Evolutionary conservation across 1,284 basidiomycete genomes (phyloP).

Genomic region (Cutaneotrichosporon cutaneum): DNA sequence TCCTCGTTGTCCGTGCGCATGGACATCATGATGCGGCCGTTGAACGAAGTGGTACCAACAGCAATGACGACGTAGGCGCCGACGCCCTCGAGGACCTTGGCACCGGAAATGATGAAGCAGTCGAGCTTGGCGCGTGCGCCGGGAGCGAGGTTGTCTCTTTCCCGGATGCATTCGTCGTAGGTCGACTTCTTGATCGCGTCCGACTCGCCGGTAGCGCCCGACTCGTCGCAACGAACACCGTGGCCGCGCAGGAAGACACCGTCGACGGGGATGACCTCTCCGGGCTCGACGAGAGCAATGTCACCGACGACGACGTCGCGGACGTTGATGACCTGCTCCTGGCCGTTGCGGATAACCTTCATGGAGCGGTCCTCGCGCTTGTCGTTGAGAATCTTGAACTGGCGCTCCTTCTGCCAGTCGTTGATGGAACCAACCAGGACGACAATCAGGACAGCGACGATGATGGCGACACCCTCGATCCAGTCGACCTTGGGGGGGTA

Average conservation of each 20-base stretch:
- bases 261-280: conserved; percentile 93
- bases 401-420: conserved; percentile 91
- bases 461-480: conserved; percentile 98
- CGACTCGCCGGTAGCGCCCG: conserved; percentile 91
- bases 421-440: conserved; percentile 54
- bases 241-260: conserved; percentile 90
- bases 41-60: conserved; percentile 88
- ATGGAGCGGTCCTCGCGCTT: conserved; percentile 94
- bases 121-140: conserved; percentile 65
- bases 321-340: conserved; percentile 75
- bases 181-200: conserved; percentile 88
- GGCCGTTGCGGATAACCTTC: conserved; percentile 83
- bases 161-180: conserved; percentile 71
- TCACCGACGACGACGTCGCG: conserved; percentile 92
- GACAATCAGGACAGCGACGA: conserved; percentile 79
- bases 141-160: conserved; percentile 48
- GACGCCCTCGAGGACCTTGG: conserved; percentile 91
- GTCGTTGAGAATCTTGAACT: conserved; percentile 88
- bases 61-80: conserved; percentile 89
- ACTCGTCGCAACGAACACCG: conserved; percentile 94
- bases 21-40: conserved; percentile 89
- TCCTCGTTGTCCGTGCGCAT: conserved; percentile 49
- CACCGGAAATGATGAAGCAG: conserved; percentile 91
- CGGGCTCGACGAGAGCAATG: conserved; percentile 85
- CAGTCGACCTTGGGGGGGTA: conserved; percentile 69